phyloP scores from a whole-genome alignment of 2,329 filamentous ascomycete species.

The Bipolaris cookei region DNA sequence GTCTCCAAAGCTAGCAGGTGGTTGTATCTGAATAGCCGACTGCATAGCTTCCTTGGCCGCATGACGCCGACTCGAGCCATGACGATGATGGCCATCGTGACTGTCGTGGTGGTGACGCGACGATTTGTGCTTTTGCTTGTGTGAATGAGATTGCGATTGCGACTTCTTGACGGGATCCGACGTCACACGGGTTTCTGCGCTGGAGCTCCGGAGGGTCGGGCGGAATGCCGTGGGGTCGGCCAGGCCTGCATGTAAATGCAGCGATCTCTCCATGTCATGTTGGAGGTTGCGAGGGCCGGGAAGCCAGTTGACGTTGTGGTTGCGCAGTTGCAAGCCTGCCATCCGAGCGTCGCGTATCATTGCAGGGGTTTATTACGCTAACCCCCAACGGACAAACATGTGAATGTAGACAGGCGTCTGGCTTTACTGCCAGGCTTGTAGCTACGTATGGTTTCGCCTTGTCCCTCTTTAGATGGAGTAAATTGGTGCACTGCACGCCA shows the following conservation, averaged over 20 bases:
- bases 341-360: constrained; percentile 16
- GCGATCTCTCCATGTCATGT: constrained; percentile 33
- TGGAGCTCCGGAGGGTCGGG: constrained; percentile 31
- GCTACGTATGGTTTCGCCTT: not conserved
- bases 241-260: constrained; percentile 27
- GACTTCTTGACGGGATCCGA: constrained; percentile 38
- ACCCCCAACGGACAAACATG: constrained; percentile 4
- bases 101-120: constrained; percentile 41
- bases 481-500: not conserved
- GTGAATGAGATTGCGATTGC: constrained; percentile 37
- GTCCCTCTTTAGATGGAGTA: not conserved
- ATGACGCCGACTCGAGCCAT: constrained; percentile 42
- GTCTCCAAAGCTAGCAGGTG: constrained; percentile 54
- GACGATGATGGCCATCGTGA: constrained; percentile 35
- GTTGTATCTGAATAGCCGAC: constrained; percentile 53
- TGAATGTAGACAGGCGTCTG: constrained; percentile 2
- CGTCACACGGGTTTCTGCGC: constrained; percentile 34
- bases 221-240: constrained; percentile 26
- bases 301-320: constrained; percentile 8
- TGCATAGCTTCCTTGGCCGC: constrained; percentile 52
- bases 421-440: not conserved
- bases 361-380: constrained; percentile 16
- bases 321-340: constrained; percentile 11
- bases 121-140: constrained; percentile 33
- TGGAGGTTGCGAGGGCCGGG: constrained; percentile 17